Evolutionary conservation across 23 red algal genomes (phyloP).

Genomic region (Chondrus crispus): DNA sequence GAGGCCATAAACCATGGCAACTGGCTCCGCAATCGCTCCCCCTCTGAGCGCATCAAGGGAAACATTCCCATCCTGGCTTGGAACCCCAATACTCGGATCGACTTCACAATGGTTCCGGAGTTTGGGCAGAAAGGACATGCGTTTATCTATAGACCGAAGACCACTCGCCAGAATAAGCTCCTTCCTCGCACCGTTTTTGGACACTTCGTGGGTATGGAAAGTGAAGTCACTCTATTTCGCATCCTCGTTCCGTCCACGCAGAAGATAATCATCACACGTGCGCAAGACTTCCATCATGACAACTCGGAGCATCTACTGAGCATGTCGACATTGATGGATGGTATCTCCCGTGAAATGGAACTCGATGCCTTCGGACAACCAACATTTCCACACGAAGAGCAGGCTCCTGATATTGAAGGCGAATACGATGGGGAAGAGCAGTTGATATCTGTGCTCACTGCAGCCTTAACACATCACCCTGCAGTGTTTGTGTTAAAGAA

Average conservation of each 20-base stretch:
- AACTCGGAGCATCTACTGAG: neutral
- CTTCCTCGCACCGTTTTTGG: neutral
- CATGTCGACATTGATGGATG: neutral
- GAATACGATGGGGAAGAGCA: neutral
- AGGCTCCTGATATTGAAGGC: neutral
- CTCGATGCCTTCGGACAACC: no score
- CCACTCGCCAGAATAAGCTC: neutral
- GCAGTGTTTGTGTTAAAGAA: neutral
- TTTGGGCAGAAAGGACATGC: neutral
- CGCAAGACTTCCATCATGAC: neutral
- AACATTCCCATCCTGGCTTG: neutral
- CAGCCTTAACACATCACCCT: neutral
- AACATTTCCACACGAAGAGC: no score
- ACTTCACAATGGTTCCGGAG: neutral
- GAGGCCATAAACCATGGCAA: constrained; percentile 20
- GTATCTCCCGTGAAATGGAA: neutral
- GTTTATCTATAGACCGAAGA: neutral
- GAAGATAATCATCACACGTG: neutral
- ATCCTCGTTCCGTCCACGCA: neutral
- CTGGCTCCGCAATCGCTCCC: neutral
- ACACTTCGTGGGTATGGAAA: neutral
- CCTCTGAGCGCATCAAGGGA: neutral
- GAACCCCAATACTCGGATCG: neutral
- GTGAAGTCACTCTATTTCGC: neutral
- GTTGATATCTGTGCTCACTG: no score